phyloP scores from a whole-genome alignment of 2,329 filamentous ascomycete genomes.

The Scytalidium sp. region DNA sequence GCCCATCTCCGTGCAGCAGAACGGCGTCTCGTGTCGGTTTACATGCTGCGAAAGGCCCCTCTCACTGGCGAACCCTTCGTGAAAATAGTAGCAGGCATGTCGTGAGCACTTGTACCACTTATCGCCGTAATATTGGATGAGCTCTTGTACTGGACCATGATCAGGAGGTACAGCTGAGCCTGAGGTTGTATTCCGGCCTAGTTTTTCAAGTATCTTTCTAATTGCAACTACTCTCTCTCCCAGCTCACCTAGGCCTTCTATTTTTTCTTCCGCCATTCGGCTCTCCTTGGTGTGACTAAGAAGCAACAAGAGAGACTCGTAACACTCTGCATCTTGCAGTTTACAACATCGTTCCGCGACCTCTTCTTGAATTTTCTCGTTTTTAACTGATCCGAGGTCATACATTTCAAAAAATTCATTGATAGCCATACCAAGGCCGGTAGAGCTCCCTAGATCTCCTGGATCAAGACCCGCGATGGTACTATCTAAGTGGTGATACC shows the following conservation, averaged over 20 bases:
- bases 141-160: neutral
- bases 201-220: conserved; percentile 4
- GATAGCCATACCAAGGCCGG: neutral
- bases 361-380: conserved; percentile 1
- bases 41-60: conserved; percentile 30
- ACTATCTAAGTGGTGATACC: conserved; percentile 21
- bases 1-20: conserved; percentile 24
- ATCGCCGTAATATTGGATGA: conserved; percentile 28
- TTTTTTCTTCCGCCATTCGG: conserved; percentile 7
- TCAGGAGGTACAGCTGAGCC: neutral
- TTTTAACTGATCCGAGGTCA: conserved; percentile 2
- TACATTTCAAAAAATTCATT: conserved; percentile 6
- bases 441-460: neutral
- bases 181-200: neutral
- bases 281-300: conserved; percentile 4
- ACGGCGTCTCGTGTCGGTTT: conserved; percentile 32
- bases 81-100: conserved; percentile 36
- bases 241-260: conserved; percentile 8
- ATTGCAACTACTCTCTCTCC: conserved; percentile 6
- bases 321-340: conserved; percentile 3
- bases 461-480: neutral
- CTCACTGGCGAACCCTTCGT: conserved; percentile 33
- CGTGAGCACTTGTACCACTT: conserved; percentile 35
- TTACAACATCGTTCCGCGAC: neutral
- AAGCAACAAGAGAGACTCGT: conserved; percentile 8